Evolutionary conservation across 139 green algal genomes (phyloP).

Genomic region (Parachlorella kessleri): DNA sequence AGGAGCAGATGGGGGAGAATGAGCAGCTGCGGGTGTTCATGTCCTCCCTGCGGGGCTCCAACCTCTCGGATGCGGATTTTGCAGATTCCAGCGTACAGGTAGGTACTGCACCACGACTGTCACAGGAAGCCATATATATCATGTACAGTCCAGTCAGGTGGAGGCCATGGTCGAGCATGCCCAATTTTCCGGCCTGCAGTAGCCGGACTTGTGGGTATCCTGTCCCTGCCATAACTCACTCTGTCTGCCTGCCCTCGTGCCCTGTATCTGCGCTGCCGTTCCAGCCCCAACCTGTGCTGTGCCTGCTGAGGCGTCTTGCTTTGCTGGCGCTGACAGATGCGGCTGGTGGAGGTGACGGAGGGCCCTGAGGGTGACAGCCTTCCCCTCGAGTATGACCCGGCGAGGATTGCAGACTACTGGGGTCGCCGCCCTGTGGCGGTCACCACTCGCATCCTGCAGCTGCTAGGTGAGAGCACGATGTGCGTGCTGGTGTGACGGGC

Average conservation of each 20-base stretch:
- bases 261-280: too few relatives aligned
- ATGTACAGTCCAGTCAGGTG: slow-evolving; percentile 43
- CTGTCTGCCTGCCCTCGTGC: too few relatives aligned
- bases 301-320: too few relatives aligned
- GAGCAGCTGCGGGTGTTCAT: slow-evolving; percentile 83
- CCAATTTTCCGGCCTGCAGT: background rate
- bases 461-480: slow-evolving; percentile 52
- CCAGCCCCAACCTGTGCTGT: too few relatives aligned
- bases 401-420: slow-evolving; percentile 90
- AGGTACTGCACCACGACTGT: too few relatives aligned
- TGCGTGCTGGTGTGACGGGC: background rate
- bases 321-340: slow-evolving; percentile 31
- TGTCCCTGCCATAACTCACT: too few relatives aligned
- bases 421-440: slow-evolving; percentile 78
- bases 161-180: background rate
- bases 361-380: slow-evolving; percentile 58
- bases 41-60: slow-evolving; percentile 78
- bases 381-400: slow-evolving; percentile 89
- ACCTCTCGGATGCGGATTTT: slow-evolving; percentile 90
- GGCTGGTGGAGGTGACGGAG: slow-evolving; percentile 30
- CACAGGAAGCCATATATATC: too few relatives aligned
- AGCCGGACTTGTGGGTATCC: too few relatives aligned
- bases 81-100: slow-evolving; percentile 42
- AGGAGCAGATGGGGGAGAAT: slow-evolving; percentile 70
- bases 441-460: slow-evolving; percentile 84